phyloP scores from a whole-genome alignment of 768 basidiomycete genomes.

The Leccinum barrowsii region DNA sequence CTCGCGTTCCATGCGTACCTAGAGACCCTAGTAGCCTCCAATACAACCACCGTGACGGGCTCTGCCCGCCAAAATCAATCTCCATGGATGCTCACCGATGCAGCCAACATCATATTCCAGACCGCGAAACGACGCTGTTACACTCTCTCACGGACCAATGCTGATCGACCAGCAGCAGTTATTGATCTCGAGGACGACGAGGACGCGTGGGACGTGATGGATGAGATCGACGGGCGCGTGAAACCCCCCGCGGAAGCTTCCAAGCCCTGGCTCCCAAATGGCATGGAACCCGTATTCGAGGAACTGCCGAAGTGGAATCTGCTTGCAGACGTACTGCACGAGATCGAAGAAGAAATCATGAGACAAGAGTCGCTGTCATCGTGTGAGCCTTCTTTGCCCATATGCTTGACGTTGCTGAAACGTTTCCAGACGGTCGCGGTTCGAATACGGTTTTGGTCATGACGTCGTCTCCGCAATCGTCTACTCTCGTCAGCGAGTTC shows the following conservation, averaged over 20 bases:
- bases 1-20: slow-evolving; percentile 89
- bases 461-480: slow-evolving; percentile 77
- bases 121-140: slow-evolving; percentile 83
- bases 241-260: slow-evolving; percentile 4
- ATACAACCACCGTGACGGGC: slow-evolving; percentile 48
- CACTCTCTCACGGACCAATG: slow-evolving; percentile 37
- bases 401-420: not conserved
- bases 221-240: slow-evolving; percentile 43
- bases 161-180: slow-evolving; percentile 23
- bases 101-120: slow-evolving; percentile 83
- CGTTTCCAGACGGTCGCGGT: slow-evolving; percentile 39
- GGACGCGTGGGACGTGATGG: slow-evolving; percentile 70
- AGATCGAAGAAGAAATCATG: slow-evolving; percentile 85
- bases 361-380: slow-evolving; percentile 46
- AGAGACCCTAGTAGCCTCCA: slow-evolving; percentile 76
- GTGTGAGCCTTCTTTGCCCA: slow-evolving; percentile 8
- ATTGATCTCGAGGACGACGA: slow-evolving; percentile 55
- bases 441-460: slow-evolving; percentile 83
- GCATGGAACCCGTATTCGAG: slow-evolving; percentile 84
- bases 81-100: slow-evolving; percentile 90
- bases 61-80: slow-evolving; percentile 62
- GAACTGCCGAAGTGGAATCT: slow-evolving; percentile 94
- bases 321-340: slow-evolving; percentile 79
- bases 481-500: slow-evolving; percentile 74
- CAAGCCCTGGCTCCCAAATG: slow-evolving; percentile 63